These are phyloP conservation scores for Begonia peltatifolia DNA, from an alignment of 306 rosid species.

Conservation along the genomic window DNA sequence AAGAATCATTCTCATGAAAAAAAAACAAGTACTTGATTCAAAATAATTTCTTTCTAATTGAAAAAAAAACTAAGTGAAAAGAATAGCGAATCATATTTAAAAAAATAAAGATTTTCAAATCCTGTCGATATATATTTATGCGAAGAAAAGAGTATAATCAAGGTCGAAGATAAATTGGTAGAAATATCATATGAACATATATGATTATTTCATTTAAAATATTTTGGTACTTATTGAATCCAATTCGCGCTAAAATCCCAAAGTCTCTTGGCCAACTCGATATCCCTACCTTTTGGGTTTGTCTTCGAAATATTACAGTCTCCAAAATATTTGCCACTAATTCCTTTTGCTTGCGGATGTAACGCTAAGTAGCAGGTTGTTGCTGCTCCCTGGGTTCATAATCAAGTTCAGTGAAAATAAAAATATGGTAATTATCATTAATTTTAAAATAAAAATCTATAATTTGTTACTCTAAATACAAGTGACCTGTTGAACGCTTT, in stretches of 20 bases:
- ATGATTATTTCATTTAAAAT: no score
- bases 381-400: constrained; percentile 58
- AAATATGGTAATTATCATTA: not conserved
- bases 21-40: no score
- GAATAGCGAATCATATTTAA: no score
- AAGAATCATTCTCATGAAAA: no score
- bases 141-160: no score
- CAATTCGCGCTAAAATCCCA: constrained; percentile 62
- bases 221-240: not conserved
- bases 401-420: constrained; percentile 3
- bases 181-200: no score
- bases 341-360: constrained; percentile 49
- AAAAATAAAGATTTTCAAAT: no score
- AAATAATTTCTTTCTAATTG: no score
- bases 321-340: constrained; percentile 46
- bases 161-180: no score
- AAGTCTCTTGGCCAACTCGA: constrained; percentile 50
- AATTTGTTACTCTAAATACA: not conserved
- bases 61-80: no score
- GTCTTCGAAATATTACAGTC: constrained; percentile 39
- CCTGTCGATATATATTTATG: no score
- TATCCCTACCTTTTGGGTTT: constrained; percentile 27
- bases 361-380: constrained; percentile 77
- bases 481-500: constrained; percentile 60
- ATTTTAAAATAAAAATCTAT: no score